Evolutionary conservation across 2,329 filamentous ascomycete species (phyloP).

Genomic region (Penicillium paneum): DNA sequence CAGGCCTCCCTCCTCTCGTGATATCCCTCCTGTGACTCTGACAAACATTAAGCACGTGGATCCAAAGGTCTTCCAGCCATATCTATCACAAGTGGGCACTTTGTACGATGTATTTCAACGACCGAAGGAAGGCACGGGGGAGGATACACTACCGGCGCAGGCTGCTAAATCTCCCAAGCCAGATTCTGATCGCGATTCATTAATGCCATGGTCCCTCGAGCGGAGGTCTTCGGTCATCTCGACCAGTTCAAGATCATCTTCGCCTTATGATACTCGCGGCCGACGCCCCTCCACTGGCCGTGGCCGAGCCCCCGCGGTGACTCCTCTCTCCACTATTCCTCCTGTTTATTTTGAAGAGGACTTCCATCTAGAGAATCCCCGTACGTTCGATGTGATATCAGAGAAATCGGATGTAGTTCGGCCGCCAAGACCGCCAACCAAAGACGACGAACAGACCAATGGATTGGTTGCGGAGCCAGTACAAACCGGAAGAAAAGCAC

Average conservation of each 20-base stretch:
- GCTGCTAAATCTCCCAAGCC: constrained; percentile 45
- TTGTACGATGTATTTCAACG: constrained; percentile 86
- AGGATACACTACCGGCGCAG: constrained; percentile 49
- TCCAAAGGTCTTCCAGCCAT: constrained; percentile 73
- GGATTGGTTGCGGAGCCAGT: constrained; percentile 57
- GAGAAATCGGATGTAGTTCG: constrained; percentile 95
- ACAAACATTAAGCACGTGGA: constrained; percentile 85
- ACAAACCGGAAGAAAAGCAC: constrained; percentile 65
- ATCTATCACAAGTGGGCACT: constrained; percentile 78
- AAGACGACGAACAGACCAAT: constrained; percentile 57
- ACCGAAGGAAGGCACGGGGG: constrained; percentile 73
- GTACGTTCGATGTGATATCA: constrained; percentile 94
- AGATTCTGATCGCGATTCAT: constrained; percentile 48
- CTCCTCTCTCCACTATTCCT: constrained; percentile 88
- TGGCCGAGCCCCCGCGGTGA: constrained; percentile 65
- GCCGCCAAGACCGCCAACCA: constrained; percentile 52
- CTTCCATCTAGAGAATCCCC: constrained; percentile 92
- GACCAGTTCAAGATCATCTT: constrained; percentile 41
- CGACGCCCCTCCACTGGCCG: constrained; percentile 53
- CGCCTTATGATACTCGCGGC: constrained; percentile 50
- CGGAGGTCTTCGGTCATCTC: constrained; percentile 44
- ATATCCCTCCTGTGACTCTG: constrained; percentile 89
- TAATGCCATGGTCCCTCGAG: constrained; percentile 46
- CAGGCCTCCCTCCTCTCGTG: constrained; percentile 76
- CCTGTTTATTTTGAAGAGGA: constrained; percentile 91